Conservation (phyloP, 305 asterid genomes). For the Fraxinus nigra region DNA sequence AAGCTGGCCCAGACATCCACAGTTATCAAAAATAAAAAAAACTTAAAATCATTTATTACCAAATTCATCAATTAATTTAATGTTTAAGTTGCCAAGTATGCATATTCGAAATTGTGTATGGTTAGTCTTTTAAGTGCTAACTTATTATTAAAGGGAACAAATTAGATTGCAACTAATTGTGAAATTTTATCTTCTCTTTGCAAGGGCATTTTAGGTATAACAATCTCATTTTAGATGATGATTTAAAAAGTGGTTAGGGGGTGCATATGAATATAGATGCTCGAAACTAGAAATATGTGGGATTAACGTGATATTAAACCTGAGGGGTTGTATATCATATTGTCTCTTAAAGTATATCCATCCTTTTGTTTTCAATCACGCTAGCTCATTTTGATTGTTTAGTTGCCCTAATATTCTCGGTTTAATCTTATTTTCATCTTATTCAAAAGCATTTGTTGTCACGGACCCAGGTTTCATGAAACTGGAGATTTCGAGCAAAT, state of each 20-base stretch:
- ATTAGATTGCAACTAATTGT: background rate
- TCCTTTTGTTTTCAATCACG: background rate
- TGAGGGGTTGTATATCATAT: background rate
- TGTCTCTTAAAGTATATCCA: background rate
- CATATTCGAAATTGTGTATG: background rate
- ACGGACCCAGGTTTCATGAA: conserved; percentile 55
- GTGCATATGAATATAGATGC: background rate
- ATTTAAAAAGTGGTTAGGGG: background rate
- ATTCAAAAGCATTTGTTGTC: conserved; percentile 23
- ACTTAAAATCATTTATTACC: background rate
- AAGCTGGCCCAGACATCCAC: no score
- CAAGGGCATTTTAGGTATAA: background rate
- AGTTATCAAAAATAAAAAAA: no score
- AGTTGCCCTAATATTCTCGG: conserved; percentile 4
- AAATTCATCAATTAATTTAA: no score
- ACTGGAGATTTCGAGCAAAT: conserved; percentile 69
- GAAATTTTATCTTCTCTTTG: background rate
- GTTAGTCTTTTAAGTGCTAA: background rate
- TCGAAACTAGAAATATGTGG: background rate
- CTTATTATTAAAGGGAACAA: background rate
- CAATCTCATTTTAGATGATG: background rate
- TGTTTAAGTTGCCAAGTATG: background rate
- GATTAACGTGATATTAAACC: background rate
- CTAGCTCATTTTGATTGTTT: background rate
- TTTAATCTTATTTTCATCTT: conserved; percentile 13